phyloP scores from a whole-genome alignment of 2,329 filamentous ascomycete species.

The Tolypocladium guangdongense region DNA sequence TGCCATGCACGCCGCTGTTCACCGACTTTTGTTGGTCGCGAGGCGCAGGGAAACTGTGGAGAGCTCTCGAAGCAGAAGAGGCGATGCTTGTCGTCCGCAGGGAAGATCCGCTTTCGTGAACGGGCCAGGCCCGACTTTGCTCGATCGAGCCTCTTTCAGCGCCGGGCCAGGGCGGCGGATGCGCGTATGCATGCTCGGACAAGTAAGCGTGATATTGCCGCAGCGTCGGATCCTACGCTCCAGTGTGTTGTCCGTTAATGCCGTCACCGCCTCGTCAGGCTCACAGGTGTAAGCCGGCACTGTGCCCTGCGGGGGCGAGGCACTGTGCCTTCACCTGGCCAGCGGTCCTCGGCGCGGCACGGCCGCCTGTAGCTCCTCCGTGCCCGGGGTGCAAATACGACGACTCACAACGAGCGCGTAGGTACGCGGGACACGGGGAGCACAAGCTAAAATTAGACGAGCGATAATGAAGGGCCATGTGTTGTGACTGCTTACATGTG shows the following conservation, averaged over 20 bases:
- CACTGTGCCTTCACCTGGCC: not conserved
- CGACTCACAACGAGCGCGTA: not conserved
- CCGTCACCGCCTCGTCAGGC: not conserved
- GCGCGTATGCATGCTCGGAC: too few species aligned
- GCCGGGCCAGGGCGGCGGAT: not conserved
- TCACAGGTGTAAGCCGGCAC: not conserved
- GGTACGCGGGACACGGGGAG: not conserved
- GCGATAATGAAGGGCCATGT: not conserved
- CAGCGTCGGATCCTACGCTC: not conserved
- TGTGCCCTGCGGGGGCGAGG: not conserved
- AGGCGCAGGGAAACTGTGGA: not conserved
- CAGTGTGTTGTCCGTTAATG: not conserved
- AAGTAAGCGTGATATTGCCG: not conserved
- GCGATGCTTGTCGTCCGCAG: not conserved
- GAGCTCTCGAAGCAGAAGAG: not conserved
- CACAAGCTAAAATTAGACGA: not conserved
- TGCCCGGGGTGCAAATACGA: not conserved
- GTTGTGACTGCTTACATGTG: not conserved
- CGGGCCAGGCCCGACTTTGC: not conserved
- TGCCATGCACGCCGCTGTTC: not conserved
- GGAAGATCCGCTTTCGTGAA: not conserved
- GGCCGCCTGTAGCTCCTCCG: not conserved
- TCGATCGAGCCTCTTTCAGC: not conserved
- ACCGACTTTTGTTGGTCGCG: not conserved
- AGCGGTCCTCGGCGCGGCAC: not conserved